A percentile compares a stretch with the other conserved stretches of the same genome.
Evolutionary conservation across 805 yeast species (phyloP).

Genomic region (Starmera amethionina): DNA sequence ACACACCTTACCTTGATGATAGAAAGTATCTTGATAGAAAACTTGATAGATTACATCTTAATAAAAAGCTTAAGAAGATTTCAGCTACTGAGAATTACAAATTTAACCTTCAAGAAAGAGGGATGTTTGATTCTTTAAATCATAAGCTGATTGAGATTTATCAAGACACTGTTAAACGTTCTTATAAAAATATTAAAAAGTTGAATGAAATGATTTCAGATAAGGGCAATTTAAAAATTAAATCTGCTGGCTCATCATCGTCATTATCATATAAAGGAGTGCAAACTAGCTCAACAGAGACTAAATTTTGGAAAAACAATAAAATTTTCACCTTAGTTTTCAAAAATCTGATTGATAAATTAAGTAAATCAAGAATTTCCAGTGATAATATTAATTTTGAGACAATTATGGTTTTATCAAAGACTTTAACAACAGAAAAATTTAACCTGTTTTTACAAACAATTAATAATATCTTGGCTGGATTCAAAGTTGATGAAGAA

Average conservation of each 20-base stretch:
- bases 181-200: constrained; percentile 3
- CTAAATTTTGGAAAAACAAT: not conserved
- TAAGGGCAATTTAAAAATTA: constrained; percentile 4
- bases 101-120: constrained; percentile 3
- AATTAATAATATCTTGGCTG: constrained; percentile 3
- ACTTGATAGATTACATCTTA: not conserved
- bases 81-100: constrained; percentile 9
- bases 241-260: not conserved
- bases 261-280: no score
- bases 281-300: no score
- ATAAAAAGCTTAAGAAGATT: constrained; percentile 2
- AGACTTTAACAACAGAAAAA: constrained; percentile 3
- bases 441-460: constrained; percentile 1
- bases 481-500: constrained; percentile 2
- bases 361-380: constrained; percentile 2
- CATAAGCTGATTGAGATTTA: constrained; percentile 1
- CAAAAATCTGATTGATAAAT: constrained; percentile 3
- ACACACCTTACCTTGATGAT: constrained; percentile 6
- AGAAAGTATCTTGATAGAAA: not conserved
- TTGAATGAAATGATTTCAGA: constrained; percentile 1
- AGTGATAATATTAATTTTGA: constrained; percentile 6
- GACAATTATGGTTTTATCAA: constrained; percentile 7
- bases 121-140: constrained; percentile 1
- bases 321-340: constrained; percentile 1
- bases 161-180: constrained; percentile 4